Evolutionary conservation across 2,329 filamentous ascomycete species (phyloP).

Genomic region (Colletotrichum sansevieriae): DNA sequence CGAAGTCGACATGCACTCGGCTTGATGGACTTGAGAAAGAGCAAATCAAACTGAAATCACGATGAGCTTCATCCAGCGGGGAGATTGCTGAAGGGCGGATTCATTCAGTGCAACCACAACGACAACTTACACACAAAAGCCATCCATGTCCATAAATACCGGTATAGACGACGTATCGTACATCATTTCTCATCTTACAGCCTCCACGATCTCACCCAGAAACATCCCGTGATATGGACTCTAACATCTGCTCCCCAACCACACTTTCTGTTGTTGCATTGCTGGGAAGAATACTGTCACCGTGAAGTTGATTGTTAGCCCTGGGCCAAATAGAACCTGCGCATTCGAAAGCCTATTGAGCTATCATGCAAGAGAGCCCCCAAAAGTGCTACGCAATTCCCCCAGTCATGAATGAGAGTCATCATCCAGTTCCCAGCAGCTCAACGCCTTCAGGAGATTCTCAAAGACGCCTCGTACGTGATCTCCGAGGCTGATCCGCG

Average conservation of each 20-base stretch:
- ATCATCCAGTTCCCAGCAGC: too few relatives aligned
- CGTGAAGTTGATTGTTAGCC: slow-evolving; percentile 17
- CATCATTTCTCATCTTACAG: slow-evolving; percentile 39
- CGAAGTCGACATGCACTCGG: too few relatives aligned
- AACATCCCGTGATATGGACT: slow-evolving; percentile 31
- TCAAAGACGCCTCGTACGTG: not conserved
- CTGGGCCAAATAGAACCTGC: too few relatives aligned
- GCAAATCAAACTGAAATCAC: too few relatives aligned
- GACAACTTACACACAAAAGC: slow-evolving; percentile 26
- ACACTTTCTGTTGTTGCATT: slow-evolving; percentile 25
- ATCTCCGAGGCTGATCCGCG: slow-evolving; percentile 2
- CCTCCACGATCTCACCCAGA: slow-evolving; percentile 31
- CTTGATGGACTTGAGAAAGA: too few relatives aligned
- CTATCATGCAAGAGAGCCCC: slow-evolving; percentile 3
- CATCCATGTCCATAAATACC: slow-evolving; percentile 38
- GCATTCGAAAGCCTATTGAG: not conserved
- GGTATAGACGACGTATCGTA: slow-evolving; percentile 32
- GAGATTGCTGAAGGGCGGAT: too few relatives aligned
- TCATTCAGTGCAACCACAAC: too few relatives aligned
- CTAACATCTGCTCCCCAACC: slow-evolving; percentile 40
- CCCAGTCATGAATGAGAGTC: not conserved
- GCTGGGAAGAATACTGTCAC: slow-evolving; percentile 22
- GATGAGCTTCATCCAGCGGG: too few relatives aligned
- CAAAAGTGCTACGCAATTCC: too few relatives aligned
- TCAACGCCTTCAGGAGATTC: not conserved